phyloP scores from a whole-genome alignment of 371 early-diverging fungal genomes.

The Cokeromyces recurvatus region DNA sequence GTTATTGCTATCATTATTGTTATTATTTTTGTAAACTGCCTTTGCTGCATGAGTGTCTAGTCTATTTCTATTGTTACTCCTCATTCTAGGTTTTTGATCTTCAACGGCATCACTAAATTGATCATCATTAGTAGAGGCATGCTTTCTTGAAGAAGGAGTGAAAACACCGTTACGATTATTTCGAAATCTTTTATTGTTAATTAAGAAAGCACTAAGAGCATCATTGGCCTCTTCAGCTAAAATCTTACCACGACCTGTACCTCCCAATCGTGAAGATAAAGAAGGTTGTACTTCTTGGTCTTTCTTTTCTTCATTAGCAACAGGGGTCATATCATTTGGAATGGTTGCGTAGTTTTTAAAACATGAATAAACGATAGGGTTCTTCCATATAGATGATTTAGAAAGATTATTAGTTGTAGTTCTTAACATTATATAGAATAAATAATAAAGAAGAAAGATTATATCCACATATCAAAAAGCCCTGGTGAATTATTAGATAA shows the following conservation, averaged over 20 bases:
- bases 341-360: not conserved
- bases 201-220: conserved; percentile 34
- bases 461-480: not conserved
- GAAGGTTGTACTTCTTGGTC: too few species aligned
- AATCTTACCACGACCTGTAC: conserved; percentile 37
- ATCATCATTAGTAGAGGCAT: not conserved
- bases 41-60: not conserved
- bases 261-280: conserved; percentile 32
- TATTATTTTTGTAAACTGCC: conserved; percentile 1
- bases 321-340: too few species aligned
- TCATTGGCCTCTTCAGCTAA: conserved; percentile 22
- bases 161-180: conserved; percentile 13
- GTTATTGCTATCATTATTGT: conserved; percentile 7
- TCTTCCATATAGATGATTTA: conserved; percentile 3
- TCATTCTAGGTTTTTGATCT: not conserved
- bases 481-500: not conserved
- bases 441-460: not conserved
- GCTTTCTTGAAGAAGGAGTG: conserved; percentile 8
- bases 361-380: conserved; percentile 2
- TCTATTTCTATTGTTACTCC: not conserved
- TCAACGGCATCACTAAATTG: conserved; percentile 27
- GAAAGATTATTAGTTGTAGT: conserved; percentile 2
- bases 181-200: conserved; percentile 13
- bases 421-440: conserved; percentile 7
- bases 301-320: not conserved